Evolutionary conservation across 495 filamentous ascomycete species (phyloP), one percentile per base, ranked within the genome.

Genomic region (Talaromyces liani): DNA sequence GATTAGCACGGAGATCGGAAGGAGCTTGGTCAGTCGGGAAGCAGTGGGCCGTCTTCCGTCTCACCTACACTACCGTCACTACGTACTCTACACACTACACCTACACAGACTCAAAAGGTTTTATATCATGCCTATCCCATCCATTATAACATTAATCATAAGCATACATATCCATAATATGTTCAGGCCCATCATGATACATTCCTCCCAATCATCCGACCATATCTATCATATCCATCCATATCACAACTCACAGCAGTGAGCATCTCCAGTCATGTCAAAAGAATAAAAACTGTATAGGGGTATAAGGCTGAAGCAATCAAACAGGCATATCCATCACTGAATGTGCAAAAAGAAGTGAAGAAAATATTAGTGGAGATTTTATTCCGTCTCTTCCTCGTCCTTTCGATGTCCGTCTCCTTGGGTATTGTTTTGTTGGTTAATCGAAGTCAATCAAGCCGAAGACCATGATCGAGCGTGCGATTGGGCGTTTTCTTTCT

Each of bases 191-290:
- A 41, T 41, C 36, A 41, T 41, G 36, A 20, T 20, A 49, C 8
- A 49, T 49, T 49, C 45, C n/a, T 49, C 45, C 45, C 45, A 47
- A 20, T 49, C n/a, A 45, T 45, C 41, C 41, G 33, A 12, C 33
- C 33, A 36, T 36, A 34, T 5, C 33, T n/a, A n/a, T n/a, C 33
- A 34, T 34, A 36, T 36, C 16, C 45, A 22, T 51, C 45, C 45
- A 53, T 53, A 53, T 22, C 7, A 24, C n/a, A 55, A 27, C 51
- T 25, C 51, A 25, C 10, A n/a, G 2, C 51, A 27, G 22, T 24
- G 25, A 58, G 16, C 56, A 27, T 91, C 91, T 1, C 85, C 88
- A 63, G 77, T 73, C 68, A 93, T 86, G 8, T 22, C 62, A 49
- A 47, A 61, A 67, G 51, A 64, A 70, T 66, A 27, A 49, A 64